phyloP scores from a whole-genome alignment of 164 flowering plant genomes.

The Magnolia sinica region DNA sequence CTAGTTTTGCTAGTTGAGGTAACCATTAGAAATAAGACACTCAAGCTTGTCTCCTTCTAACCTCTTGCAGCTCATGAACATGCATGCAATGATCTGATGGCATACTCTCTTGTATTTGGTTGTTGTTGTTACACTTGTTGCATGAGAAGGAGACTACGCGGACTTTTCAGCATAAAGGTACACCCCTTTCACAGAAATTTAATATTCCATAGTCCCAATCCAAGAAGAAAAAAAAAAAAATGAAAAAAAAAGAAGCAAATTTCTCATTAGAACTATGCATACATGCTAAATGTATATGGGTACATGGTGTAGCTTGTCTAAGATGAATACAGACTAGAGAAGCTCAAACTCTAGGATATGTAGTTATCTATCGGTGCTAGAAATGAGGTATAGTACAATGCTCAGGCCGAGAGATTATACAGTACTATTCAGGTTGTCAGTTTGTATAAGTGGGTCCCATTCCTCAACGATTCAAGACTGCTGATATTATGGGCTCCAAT shows the following conservation, averaged over 20 bases:
- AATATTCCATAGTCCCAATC: background rate
- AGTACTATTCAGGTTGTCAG: no score
- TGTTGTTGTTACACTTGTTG: conserved; percentile 58
- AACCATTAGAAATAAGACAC: background rate
- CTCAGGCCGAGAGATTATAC: no score
- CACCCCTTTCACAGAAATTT: background rate
- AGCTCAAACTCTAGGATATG: no score
- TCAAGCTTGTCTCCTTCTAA: background rate
- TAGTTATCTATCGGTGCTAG: no score
- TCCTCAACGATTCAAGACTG: no score
- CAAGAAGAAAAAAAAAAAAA: no score
- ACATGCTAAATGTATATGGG: background rate
- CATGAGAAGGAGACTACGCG: conserved; percentile 38
- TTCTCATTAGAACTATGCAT: background rate
- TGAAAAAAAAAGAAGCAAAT: no score
- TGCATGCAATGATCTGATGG: conserved; percentile 35
- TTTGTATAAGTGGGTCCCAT: no score
- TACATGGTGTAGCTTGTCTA: no score
- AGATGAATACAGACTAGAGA: no score
- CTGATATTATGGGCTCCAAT: no score
- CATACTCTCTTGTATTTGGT: conserved; percentile 31
- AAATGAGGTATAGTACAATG: no score
- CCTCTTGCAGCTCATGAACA: conserved; percentile 32
- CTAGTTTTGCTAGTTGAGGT: background rate
- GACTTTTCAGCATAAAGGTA: conserved; percentile 35